Percentiles rank a stretch among this genome's conserved stretches.
Conservation (phyloP, 2,329 filamentous ascomycete species). For the Trichoderma afroharzianum region DNA sequence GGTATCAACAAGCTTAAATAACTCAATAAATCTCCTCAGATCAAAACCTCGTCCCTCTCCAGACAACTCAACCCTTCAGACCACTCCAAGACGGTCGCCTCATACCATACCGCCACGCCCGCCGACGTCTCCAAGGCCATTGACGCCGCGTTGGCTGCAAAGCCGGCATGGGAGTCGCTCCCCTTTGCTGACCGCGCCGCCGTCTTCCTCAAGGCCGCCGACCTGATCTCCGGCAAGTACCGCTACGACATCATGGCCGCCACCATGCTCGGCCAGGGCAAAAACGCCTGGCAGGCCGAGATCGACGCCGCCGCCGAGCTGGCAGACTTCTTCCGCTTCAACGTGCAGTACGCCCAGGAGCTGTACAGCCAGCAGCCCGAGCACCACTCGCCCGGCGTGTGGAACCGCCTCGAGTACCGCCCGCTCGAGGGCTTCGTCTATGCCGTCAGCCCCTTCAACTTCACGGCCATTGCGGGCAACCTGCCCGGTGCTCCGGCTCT, state of each 20-base stretch:
- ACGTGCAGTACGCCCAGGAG: conserved; percentile 90
- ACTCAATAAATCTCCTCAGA: conserved; percentile 38
- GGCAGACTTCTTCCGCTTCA: conserved; percentile 89
- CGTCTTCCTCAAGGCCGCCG: conserved; percentile 93
- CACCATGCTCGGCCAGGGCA: conserved; percentile 94
- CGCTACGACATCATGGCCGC: conserved; percentile 94
- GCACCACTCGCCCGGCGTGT: conserved; percentile 78
- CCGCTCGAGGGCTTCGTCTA: conserved; percentile 95
- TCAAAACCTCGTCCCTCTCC: conserved; percentile 62
- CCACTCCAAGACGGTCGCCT: conserved; percentile 72
- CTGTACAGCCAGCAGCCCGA: conserved; percentile 82
- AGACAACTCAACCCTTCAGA: conserved; percentile 80
- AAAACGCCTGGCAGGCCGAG: conserved; percentile 99
- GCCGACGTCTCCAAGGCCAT: conserved; percentile 78
- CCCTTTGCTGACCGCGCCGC: conserved; percentile 89
- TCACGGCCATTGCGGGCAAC: conserved; percentile 91
- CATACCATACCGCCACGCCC: conserved; percentile 76
- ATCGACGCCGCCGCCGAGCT: conserved; percentile 93
- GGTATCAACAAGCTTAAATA: neutral
- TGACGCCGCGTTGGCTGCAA: conserved; percentile 78
- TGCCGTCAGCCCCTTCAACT: conserved; percentile 93
- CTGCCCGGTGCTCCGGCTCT: conserved; percentile 77
- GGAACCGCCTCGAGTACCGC: conserved; percentile 88
- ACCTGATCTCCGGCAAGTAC: conserved; percentile 87
- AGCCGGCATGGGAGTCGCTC: conserved; percentile 77